phyloP scores from a whole-genome alignment of 768 basidiomycete genomes.

The Leucocoprinus leucothites region DNA sequence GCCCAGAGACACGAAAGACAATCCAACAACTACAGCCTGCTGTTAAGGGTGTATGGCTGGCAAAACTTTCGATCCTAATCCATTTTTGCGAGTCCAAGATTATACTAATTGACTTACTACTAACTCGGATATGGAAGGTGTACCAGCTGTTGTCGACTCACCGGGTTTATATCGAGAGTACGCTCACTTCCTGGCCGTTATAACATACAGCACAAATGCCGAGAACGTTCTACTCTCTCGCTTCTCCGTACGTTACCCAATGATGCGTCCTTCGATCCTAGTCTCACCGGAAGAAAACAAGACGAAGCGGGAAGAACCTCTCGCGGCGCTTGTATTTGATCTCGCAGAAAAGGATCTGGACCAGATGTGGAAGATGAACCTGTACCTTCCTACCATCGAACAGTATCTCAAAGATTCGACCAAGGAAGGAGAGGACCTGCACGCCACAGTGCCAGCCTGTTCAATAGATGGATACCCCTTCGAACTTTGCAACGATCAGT shows the following conservation, averaged over 20 bases:
- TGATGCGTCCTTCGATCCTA: conserved; percentile 60
- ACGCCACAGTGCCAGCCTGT: conserved; percentile 19
- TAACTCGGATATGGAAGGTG: no score
- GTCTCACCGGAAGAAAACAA: conserved; percentile 12
- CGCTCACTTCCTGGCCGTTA: conserved; percentile 19
- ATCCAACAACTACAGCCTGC: no score
- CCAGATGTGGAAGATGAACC: conserved; percentile 83
- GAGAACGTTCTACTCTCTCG: conserved; percentile 87
- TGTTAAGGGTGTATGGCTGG: no score
- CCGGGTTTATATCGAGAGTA: conserved; percentile 52
- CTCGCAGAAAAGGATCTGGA: conserved; percentile 67
- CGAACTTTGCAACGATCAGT: background rate
- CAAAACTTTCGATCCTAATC: no score
- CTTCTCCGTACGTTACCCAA: conserved; percentile 93
- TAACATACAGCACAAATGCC: conserved; percentile 69
- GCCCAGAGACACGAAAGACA: no score
- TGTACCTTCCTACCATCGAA: conserved; percentile 71
- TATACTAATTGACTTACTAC: no score
- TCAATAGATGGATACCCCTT: conserved; percentile 11
- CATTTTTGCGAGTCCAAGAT: no score
- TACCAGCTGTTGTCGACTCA: no score
- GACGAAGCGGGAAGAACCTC: conserved; percentile 26
- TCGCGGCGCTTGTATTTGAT: conserved; percentile 80
- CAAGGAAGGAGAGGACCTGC: conserved; percentile 45
- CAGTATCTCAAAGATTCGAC: conserved; percentile 52